Base-by-base conservation (phyloP, 176 grass and related monocot species). In the Typha latifolia region DNA sequence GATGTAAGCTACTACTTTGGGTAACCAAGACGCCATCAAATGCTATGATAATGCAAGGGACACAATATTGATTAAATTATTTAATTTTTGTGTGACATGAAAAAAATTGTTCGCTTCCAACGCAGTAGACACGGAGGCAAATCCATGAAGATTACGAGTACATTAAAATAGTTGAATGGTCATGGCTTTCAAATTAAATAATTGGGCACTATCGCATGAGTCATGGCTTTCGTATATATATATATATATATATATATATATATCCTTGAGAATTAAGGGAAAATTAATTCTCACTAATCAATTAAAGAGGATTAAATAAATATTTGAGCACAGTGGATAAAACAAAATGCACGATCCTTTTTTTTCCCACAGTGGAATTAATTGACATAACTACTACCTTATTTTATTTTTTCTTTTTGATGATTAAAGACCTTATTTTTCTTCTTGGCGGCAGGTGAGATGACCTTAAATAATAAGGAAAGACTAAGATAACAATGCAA, bases 1-100 rank as follows among this genome's bases (percentile, higher is more conserved):
- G 72, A 88, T 55, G 76, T 79, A 66, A 72, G 82, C 63, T 23
- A 12, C 69, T 72, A 37, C 47, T 78, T 78, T 47, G 52, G 74
- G 66, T 53, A 61, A 56, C 57, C 24, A 32, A 61, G 71, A 77
- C 73, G 53, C 16, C 70, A 77, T 22, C 10, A 49, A 75, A 47
- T 24, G 20, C 29, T 81, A 5, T 12, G 31, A 55, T 9, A 0
- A 20, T 3, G 78, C 75, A 22, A 69, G 19, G 43, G 13, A 67
- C 16, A 32, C 43, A n/a, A 47, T 67, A 13, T 13, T 10, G 10
- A 13, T 67, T 67, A 67, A 67, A 23, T 37, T 10, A 32, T 16
- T 23, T 5, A 12, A 32, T 16, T 48, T 32, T 3, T 67, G 64
- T 11, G 27, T 31, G 63, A 20, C 34, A 69, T 51, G 12, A 4